Conservation (phyloP, 2,329 filamentous ascomycete genomes). For the Alternaria postmessia region DNA sequence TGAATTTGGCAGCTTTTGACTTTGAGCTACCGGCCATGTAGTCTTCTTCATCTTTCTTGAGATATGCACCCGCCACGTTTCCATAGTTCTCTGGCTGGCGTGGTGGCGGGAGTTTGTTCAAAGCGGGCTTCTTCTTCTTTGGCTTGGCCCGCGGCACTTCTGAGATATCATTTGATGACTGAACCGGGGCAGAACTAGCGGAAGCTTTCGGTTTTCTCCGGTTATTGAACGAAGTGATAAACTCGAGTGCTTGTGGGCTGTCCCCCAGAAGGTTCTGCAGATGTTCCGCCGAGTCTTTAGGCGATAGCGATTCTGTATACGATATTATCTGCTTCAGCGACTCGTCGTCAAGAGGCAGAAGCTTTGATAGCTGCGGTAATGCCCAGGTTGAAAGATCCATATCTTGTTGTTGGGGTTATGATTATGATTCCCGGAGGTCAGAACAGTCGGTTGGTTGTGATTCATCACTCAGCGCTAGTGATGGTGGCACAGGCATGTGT, state of each 20-base stretch:
- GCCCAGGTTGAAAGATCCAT: constrained; percentile 64
- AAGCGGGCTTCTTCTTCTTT: constrained; percentile 52
- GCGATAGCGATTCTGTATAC: constrained; percentile 80
- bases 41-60: constrained; percentile 76
- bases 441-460: constrained; percentile 20
- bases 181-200: constrained; percentile 20
- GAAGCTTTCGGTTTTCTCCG: constrained; percentile 56
- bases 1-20: constrained; percentile 54
- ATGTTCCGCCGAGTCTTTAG: constrained; percentile 80
- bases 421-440: constrained; percentile 8
- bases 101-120: constrained; percentile 52
- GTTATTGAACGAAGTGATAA: constrained; percentile 78
- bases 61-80: constrained; percentile 73
- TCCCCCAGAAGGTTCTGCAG: constrained; percentile 89
- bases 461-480: constrained; percentile 28
- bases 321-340: constrained; percentile 85
- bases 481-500: constrained; percentile 21
- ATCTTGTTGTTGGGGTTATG: constrained; percentile 7
- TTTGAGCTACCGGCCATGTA: constrained; percentile 67
- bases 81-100: constrained; percentile 66
- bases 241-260: constrained; percentile 76
- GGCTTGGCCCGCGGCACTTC: constrained; percentile 47
- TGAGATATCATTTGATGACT: constrained; percentile 31
- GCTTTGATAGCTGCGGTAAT: constrained; percentile 74
- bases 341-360: constrained; percentile 85